Evolutionary conservation across 2,329 filamentous ascomycete species (phyloP).

Genomic region (Kalaharituber pfeilii): DNA sequence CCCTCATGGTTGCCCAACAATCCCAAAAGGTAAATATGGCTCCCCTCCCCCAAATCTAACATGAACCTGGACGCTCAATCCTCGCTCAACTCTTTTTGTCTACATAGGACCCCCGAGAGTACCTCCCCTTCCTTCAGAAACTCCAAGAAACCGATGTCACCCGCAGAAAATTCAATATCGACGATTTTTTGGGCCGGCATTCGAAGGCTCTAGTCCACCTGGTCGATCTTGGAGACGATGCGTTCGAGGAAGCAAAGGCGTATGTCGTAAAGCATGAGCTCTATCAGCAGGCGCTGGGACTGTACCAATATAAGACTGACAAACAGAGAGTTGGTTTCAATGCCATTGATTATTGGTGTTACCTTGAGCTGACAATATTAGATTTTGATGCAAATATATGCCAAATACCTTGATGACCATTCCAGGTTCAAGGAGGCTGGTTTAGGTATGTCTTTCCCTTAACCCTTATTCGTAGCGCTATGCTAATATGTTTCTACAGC

Average conservation of each 20-base stretch:
- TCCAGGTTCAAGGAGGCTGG: conserved; percentile 76
- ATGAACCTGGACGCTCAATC: no score
- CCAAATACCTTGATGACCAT: conserved; percentile 52
- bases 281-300: conserved; percentile 56
- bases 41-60: neutral
- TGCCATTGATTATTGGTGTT: neutral
- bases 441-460: conserved; percentile 34
- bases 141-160: conserved; percentile 56
- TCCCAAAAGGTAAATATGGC: conserved; percentile 50
- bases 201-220: conserved; percentile 64
- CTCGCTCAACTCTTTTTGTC: no score
- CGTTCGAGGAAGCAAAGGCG: conserved; percentile 52
- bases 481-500: conserved; percentile 29
- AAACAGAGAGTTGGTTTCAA: conserved; percentile 12
- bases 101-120: conserved; percentile 63
- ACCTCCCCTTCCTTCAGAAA: conserved; percentile 81
- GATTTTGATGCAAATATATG: conserved; percentile 57
- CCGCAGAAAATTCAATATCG: conserved; percentile 65
- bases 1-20: conserved; percentile 81
- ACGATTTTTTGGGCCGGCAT: conserved; percentile 65
- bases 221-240: conserved; percentile 42
- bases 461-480: neutral
- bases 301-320: conserved; percentile 67
- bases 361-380: no score
- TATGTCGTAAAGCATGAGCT: conserved; percentile 68